Conservation (phyloP, 1,139 yeast species). For the Candida sp. region DNA sequence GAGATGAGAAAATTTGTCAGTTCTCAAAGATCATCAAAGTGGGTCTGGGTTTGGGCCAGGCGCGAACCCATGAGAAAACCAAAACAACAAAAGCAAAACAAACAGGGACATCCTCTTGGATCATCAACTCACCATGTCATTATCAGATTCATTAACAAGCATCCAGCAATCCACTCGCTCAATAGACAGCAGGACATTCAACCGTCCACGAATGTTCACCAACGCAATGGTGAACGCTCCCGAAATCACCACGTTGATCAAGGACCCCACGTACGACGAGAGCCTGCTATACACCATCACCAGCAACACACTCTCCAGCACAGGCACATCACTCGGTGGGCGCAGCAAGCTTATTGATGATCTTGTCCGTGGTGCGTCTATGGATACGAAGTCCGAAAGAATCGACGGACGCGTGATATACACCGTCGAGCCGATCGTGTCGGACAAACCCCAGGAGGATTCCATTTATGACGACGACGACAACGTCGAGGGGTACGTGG, state of each 20-base stretch:
- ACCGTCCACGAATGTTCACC: slow-evolving; percentile 64
- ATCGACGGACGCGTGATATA: slow-evolving; percentile 41
- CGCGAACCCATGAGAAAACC: neutral
- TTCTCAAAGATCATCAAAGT: neutral
- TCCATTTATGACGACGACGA: neutral
- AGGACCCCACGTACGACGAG: slow-evolving; percentile 64
- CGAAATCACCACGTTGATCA: slow-evolving; percentile 58
- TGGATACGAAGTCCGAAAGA: slow-evolving; percentile 32
- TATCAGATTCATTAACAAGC: slow-evolving; percentile 26
- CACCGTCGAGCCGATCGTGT: slow-evolving; percentile 3
- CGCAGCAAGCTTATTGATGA: neutral
- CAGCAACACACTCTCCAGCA: slow-evolving; percentile 10
- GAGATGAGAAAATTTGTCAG: too few relatives aligned
- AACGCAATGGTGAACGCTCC: slow-evolving; percentile 62
- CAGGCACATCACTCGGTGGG: neutral
- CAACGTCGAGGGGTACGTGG: slow-evolving; percentile 18
- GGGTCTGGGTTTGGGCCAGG: neutral
- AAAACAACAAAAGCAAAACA: slow-evolving; percentile 1
- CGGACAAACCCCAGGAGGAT: neutral
- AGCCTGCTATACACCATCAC: slow-evolving; percentile 50
- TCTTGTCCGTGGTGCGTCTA: neutral
- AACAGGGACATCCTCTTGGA: neutral
- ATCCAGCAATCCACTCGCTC: slow-evolving; percentile 24
- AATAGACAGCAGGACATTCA: slow-evolving; percentile 40
- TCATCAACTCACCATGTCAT: slow-evolving; percentile 16